These are phyloP conservation scores for Colletotrichum tamarilloi DNA, from an alignment of 2,329 filamentous ascomycete genomes.

Conservation along the genomic window DNA sequence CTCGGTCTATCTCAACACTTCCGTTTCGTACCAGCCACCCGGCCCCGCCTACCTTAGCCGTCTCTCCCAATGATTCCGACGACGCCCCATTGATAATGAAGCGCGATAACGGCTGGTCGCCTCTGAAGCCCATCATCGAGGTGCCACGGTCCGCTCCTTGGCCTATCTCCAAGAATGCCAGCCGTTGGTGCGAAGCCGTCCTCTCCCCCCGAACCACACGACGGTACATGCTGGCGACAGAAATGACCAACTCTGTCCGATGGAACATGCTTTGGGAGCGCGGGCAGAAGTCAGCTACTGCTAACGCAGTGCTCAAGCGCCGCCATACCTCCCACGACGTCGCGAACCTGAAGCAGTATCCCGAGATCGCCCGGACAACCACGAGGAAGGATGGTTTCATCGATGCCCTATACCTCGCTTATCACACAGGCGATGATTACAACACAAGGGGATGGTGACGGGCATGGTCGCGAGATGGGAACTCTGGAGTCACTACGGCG, in stretches of 20 bases:
- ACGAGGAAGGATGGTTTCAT: not conserved
- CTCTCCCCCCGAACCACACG: not conserved
- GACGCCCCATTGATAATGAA: not conserved
- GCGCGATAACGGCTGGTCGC: not conserved
- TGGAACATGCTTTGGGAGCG: not conserved
- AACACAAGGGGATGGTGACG: no score
- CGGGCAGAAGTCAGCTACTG: not conserved
- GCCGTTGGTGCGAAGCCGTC: not conserved
- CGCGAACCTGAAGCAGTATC: not conserved
- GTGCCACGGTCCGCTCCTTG: not conserved
- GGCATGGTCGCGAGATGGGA: no score
- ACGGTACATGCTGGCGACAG: not conserved
- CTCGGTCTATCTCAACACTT: not conserved
- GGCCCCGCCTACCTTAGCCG: not conserved
- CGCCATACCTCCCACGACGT: not conserved
- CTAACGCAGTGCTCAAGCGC: not conserved
- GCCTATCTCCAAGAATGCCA: not conserved
- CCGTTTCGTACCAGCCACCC: not conserved
- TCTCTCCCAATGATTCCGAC: not conserved
- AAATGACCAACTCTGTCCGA: not conserved
- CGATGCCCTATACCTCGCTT: no score
- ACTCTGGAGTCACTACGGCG: no score
- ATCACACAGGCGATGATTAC: no score
- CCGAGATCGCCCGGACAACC: not conserved
- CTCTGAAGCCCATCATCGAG: not conserved